Conservation (phyloP, 1,284 basidiomycete species). For the Cutaneotrichosporon dermatis region DNA sequence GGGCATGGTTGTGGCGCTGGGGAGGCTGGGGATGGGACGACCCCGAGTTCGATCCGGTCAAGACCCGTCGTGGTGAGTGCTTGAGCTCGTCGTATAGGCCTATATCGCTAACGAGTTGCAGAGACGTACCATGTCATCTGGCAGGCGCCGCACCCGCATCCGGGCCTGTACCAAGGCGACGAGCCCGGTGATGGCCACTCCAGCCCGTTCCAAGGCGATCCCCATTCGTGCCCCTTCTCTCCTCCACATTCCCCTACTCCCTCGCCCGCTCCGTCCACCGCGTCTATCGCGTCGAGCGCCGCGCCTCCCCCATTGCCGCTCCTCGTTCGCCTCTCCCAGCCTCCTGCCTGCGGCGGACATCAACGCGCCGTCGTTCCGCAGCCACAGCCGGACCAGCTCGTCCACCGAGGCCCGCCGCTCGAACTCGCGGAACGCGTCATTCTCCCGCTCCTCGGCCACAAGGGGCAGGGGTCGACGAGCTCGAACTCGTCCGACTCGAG, state of each 20-base stretch:
- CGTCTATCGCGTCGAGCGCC: background rate
- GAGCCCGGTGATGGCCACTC: conserved; percentile 23
- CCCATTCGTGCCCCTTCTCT: conserved; percentile 45
- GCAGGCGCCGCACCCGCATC: conserved; percentile 30
- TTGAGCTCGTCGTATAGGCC: no score
- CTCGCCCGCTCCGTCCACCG: conserved; percentile 12
- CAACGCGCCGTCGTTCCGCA: background rate
- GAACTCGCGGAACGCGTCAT: conserved; percentile 8
- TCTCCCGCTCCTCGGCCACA: conserved; percentile 10
- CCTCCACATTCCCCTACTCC: conserved; percentile 42
- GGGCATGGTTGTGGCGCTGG: conserved; percentile 46
- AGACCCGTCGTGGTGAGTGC: conserved; percentile 36
- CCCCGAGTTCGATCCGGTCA: conserved; percentile 41
- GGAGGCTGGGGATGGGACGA: conserved; percentile 48
- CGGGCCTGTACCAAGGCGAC: background rate
- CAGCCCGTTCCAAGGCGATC: conserved; percentile 40
- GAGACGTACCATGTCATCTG: conserved; percentile 39
- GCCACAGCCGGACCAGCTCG: background rate
- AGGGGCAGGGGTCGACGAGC: conserved; percentile 26
- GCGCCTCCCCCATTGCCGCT: conserved; percentile 1
- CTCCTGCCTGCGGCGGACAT: conserved; percentile 30
- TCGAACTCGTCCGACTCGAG: conserved; percentile 34
- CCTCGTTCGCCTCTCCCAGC: conserved; percentile 16
- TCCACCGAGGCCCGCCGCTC: background rate
- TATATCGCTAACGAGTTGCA: background rate